Percentiles rank a stretch among this genome's conserved stretches.
These are phyloP conservation scores for Galerina sulciceps DNA, from an alignment of 768 basidiomycete genomes.

Conservation along the genomic window DNA sequence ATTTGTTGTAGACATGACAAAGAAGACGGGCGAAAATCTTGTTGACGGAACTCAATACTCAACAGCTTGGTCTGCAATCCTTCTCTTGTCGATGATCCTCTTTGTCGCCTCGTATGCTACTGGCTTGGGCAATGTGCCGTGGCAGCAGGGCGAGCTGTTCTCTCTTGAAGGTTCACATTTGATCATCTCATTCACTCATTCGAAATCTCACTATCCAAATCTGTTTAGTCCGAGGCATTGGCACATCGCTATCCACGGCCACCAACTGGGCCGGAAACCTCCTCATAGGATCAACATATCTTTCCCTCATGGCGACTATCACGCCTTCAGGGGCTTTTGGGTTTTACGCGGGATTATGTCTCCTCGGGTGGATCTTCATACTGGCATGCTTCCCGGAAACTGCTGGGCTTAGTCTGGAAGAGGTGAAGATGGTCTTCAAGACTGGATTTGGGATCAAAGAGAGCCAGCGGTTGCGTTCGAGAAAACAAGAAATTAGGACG, in stretches of 20 bases:
- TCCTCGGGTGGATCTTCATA: conserved; percentile 72
- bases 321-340: conserved; percentile 79
- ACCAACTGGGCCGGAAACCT: conserved; percentile 82
- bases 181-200: background rate
- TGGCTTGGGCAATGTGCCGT: conserved; percentile 80
- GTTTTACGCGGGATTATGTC: conserved; percentile 75
- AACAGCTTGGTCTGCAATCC: conserved; percentile 64
- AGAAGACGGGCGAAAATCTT: conserved; percentile 61
- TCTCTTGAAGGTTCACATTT: conserved; percentile 60
- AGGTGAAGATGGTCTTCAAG: conserved; percentile 65
- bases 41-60: conserved; percentile 63
- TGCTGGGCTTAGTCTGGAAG: conserved; percentile 71
- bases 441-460: conserved; percentile 67
- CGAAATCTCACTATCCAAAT: background rate
- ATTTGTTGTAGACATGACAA: conserved; percentile 53
- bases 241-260: conserved; percentile 74
- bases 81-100: conserved; percentile 81
- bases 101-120: conserved; percentile 85
- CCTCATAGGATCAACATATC: conserved; percentile 79
- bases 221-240: conserved; percentile 71
- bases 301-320: conserved; percentile 74
- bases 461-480: conserved; percentile 51
- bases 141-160: conserved; percentile 89
- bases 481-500: conserved; percentile 47
- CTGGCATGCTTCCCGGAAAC: conserved; percentile 80